Base-by-base conservation (phyloP, 2,329 filamentous ascomycete genomes). In the Diplodia mutila region DNA sequence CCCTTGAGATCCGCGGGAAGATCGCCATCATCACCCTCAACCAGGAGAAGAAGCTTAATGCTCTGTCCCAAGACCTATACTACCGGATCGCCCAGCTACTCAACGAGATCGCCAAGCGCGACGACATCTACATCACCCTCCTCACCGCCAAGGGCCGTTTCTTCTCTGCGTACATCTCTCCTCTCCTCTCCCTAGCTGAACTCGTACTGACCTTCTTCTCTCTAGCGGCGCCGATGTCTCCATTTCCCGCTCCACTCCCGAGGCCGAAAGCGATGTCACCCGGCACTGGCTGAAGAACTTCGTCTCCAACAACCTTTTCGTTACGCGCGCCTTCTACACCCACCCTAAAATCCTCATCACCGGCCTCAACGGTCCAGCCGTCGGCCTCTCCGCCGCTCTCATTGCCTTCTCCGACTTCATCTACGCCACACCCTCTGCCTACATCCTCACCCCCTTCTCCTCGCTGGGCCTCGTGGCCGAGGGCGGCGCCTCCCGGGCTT, bases 331-430 rank as follows among this genome's bases (percentile, higher is more conserved):
- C 73, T 97, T 98, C 83, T 94, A 95, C 83, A 90, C 89, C 16
- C 95, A 98, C 81, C 92, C 93, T 73, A 97, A 98, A 82, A 91
- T 98, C 80, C 91, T 98, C 27, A 87, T 98, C 69, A 90, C 90
- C 0, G 95, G 92, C 0, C 89, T 98, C 71, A 98, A 98, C 81
- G 95, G 94, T 3, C 95, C 95, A 6, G 93, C 89, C 12, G 86
- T 99, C 65, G 95, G 95, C 6, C 89, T 98, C 37, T 91, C 91
- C 1, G 95, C 94, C 0, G 94, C 94, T 0, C 81, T 98, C 0
- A 83, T 93, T 68, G 90, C 89, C 32, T 91, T 92, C 78, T 91
- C 91, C 27, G 95, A 98, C 83, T 98, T 98, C 83, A 87, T 98
- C 78, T 98, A 98, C 84, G 89, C 87, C 76, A 85, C 90, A 0